These are phyloP conservation scores for Linum lewisii DNA, from an alignment of 345 rosid genomes.

Conservation along the genomic window DNA sequence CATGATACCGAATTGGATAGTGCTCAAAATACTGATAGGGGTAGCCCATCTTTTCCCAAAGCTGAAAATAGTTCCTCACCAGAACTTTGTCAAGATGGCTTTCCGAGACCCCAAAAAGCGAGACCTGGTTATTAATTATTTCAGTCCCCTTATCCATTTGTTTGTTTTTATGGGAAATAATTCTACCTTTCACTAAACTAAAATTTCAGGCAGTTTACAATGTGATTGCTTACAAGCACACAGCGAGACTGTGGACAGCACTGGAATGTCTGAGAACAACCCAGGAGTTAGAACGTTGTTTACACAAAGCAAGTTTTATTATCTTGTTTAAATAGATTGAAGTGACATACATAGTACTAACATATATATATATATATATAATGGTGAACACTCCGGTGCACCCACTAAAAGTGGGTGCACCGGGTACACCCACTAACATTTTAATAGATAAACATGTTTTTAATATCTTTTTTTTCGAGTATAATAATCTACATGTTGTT, in stretches of 20 bases:
- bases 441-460: too few species aligned
- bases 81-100: slow-evolving; percentile 70
- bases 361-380: too few species aligned
- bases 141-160: neutral
- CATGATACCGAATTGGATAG: slow-evolving; percentile 54
- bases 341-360: too few species aligned
- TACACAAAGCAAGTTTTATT: slow-evolving; percentile 36
- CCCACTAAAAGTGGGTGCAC: too few species aligned
- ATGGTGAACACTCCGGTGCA: too few species aligned
- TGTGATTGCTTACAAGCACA: slow-evolving; percentile 64
- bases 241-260: slow-evolving; percentile 69
- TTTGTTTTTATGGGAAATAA: too few species aligned
- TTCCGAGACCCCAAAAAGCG: slow-evolving; percentile 59
- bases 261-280: slow-evolving; percentile 68
- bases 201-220: slow-evolving; percentile 49
- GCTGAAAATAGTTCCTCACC: slow-evolving; percentile 78
- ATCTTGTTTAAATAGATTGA: too few species aligned
- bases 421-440: too few species aligned
- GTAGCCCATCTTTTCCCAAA: slow-evolving; percentile 66
- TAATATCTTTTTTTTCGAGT: too few species aligned
- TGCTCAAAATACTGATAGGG: slow-evolving; percentile 55
- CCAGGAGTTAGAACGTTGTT: slow-evolving; percentile 52
- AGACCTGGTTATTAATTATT: slow-evolving; percentile 35
- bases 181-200: neutral
- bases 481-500: too few species aligned